Evolutionary conservation across 2,329 filamentous ascomycete genomes (phyloP).

Genomic region (Ophiostoma quercus): DNA sequence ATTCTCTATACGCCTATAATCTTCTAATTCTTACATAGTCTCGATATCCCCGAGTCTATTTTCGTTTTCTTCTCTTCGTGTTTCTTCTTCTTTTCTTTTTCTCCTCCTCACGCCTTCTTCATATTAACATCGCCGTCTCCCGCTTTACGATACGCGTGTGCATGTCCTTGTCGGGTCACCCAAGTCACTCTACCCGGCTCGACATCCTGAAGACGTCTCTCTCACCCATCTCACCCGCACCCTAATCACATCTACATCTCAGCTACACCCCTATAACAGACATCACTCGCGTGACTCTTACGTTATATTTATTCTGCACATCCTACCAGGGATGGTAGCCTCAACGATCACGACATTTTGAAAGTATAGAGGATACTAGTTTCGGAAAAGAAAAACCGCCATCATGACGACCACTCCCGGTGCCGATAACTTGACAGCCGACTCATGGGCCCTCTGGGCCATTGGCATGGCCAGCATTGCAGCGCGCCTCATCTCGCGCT

Average conservation of each 20-base stretch:
- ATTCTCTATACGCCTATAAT: not conserved
- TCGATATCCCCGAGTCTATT: not conserved
- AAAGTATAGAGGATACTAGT: not conserved
- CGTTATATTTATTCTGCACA: not conserved
- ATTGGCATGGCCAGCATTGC: slow-evolving; percentile 25
- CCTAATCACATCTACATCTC: not conserved
- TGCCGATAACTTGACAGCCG: slow-evolving; percentile 16
- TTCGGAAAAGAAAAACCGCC: not conserved
- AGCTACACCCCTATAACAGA: not conserved
- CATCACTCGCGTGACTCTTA: not conserved
- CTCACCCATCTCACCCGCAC: not conserved
- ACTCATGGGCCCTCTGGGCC: slow-evolving; percentile 29
- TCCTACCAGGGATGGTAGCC: slow-evolving; percentile 13
- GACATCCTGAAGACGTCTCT: not conserved
- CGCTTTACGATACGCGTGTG: not conserved
- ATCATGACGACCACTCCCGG: not conserved
- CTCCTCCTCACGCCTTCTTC: not conserved
- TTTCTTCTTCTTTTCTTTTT: not conserved
- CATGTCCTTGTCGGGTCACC: slow-evolving; percentile 1
- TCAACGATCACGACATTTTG: not conserved
- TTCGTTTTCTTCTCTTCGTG: slow-evolving; percentile 1
- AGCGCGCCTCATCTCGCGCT: slow-evolving; percentile 31
- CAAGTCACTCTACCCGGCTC: not conserved
- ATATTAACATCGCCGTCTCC: not conserved
- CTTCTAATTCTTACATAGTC: slow-evolving; percentile 11